Evolutionary conservation across 495 filamentous ascomycete genomes (phyloP).

Genomic region (Hypoxylon lienhwacheense): DNA sequence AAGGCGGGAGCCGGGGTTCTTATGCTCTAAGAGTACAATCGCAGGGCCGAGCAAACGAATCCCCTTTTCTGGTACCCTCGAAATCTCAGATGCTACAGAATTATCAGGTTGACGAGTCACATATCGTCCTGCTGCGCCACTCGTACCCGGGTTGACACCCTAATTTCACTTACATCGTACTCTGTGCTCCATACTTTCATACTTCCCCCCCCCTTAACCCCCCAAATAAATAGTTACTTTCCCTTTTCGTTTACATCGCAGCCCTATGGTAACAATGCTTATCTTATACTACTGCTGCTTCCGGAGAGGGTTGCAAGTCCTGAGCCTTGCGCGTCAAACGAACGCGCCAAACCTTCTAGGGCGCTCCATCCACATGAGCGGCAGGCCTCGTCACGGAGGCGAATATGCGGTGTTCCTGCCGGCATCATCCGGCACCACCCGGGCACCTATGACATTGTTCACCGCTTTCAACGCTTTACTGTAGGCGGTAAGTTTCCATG

Average conservation of each 20-base stretch:
- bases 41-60: conserved; percentile 36
- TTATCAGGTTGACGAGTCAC: conserved; percentile 35
- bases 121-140: conserved; percentile 30
- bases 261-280: conserved; percentile 19
- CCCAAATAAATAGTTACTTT: too few relatives aligned
- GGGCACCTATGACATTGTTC: conserved; percentile 31
- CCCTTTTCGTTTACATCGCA: conserved; percentile 15
- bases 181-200: too few relatives aligned
- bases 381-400: conserved; percentile 20
- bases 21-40: conserved; percentile 22
- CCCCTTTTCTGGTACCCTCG: conserved; percentile 18
- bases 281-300: conserved; percentile 4
- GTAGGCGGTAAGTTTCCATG: conserved; percentile 22
- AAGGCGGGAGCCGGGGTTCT: conserved; percentile 34
- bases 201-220: too few relatives aligned
- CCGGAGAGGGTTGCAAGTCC: conserved; percentile 4
- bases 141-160: conserved; percentile 9
- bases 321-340: conserved; percentile 1
- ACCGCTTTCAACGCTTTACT: conserved; percentile 30
- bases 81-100: conserved; percentile 30
- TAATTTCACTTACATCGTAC: too few relatives aligned
- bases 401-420: conserved; percentile 30
- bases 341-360: conserved; percentile 10
- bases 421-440: conserved; percentile 27
- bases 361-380: conserved; percentile 15